Evolutionary conservation across 73 alveolate genomes (phyloP), one percentile per base, ranked within the genome.

Genomic region (Paramecium sexaurelia): DNA sequence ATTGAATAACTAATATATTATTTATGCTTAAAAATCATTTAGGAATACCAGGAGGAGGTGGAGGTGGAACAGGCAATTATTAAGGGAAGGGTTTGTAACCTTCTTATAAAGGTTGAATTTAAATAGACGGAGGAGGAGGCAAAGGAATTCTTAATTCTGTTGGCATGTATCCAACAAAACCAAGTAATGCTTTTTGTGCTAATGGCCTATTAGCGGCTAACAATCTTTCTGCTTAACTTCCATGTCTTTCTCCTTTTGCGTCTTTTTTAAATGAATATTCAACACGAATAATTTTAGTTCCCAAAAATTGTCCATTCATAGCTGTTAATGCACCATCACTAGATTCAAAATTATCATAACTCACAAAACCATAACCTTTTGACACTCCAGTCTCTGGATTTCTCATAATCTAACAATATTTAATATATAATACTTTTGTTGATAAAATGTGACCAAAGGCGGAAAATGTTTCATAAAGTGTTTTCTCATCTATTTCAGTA

Each of bases 401-500:
- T 82, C 98, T 92, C 98, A 97, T 96, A 69, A 97, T 94, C 95
- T 61, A 61, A 6, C 1, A 61, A 26, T 10, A 61, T 51, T 51
- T 0, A 32, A 8, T 3, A 29, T 32, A 11, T 1, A 24, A 26
- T 61, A 61, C 83, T 8, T 96, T 96, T 17, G 98, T 97, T 3
- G 97, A 92, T 7, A 93, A 93, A 45, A 97, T 98, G 75, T 94
- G 97, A 22, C 99, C 99, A 95, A 99, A 99, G 57, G 98, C 94
- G 7, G 99, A 96, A 93, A 99, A 99, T 86, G 99, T 99, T 91
- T 97, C 99, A 78, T 97, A 98, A 27, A 99, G 98, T 94, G 95
- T 93, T 96, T 98, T 99, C 93, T 99, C 99, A 87, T 98, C 99
- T 1, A 98, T 99, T 91, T 98, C 99, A 19, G 97, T 98, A 91